phyloP scores from a whole-genome alignment of 1,284 basidiomycete species.

The Taiwanofungus camphoratus region DNA sequence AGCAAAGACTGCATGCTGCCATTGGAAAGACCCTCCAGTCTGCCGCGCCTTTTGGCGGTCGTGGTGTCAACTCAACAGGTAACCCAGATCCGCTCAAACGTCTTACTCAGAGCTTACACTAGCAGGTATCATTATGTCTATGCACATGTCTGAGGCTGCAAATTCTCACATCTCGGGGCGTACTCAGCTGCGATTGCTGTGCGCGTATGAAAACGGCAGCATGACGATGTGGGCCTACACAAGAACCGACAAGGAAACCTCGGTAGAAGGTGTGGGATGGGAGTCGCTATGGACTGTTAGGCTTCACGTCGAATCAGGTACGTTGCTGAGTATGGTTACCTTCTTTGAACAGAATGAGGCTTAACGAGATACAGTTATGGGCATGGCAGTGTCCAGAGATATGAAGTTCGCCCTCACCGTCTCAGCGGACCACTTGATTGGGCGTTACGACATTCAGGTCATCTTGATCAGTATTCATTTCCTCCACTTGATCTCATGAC shows the following conservation, averaged over 20 bases:
- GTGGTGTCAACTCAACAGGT: conserved; percentile 34
- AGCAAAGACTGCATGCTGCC: conserved; percentile 70
- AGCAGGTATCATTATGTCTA: conserved; percentile 79
- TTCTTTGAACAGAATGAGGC: neutral
- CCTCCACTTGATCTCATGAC: too few relatives aligned
- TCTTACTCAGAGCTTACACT: neutral
- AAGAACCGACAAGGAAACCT: conserved; percentile 35
- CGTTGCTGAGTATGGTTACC: conserved; percentile 19
- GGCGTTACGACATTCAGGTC: conserved; percentile 60
- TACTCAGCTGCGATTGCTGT: conserved; percentile 50
- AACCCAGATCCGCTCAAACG: neutral
- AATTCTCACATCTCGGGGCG: conserved; percentile 27
- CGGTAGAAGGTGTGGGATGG: conserved; percentile 73
- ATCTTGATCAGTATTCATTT: too few relatives aligned
- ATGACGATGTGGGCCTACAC: conserved; percentile 59
- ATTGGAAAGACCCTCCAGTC: conserved; percentile 49
- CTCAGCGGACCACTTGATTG: conserved; percentile 79
- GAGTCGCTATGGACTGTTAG: conserved; percentile 62
- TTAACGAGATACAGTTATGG: conserved; percentile 64
- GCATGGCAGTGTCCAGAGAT: conserved; percentile 64
- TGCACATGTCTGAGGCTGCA: conserved; percentile 55
- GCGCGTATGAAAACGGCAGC: conserved; percentile 79
- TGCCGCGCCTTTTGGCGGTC: conserved; percentile 36
- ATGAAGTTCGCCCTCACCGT: conserved; percentile 66
- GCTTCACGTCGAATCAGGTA: conserved; percentile 76